Evolutionary conservation across 1,284 basidiomycete genomes (phyloP).

Genomic region (Leccinum pachyderme): DNA sequence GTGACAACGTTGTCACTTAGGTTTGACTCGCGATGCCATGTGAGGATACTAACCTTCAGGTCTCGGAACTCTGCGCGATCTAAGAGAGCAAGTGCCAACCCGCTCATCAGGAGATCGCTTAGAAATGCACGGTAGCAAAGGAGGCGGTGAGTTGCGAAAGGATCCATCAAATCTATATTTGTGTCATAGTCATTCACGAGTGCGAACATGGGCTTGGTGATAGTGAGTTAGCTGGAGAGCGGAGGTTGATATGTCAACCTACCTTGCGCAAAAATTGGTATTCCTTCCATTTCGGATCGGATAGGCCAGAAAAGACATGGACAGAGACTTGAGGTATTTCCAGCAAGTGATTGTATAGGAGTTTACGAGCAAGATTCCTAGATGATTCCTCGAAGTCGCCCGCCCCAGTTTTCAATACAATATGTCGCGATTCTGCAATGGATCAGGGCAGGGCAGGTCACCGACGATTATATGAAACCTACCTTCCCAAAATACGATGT

Average conservation of each 20-base stretch:
- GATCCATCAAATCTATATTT: constrained; percentile 13
- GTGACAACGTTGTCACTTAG: background rate
- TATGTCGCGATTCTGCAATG: constrained; percentile 41
- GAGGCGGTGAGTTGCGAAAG: constrained; percentile 31
- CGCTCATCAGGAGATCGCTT: constrained; percentile 43
- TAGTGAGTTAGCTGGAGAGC: constrained; percentile 2
- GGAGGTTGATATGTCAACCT: background rate
- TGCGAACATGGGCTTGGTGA: constrained; percentile 61
- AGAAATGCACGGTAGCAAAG: constrained; percentile 52
- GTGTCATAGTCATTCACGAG: constrained; percentile 54
- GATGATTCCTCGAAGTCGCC: constrained; percentile 41
- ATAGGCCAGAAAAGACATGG: constrained; percentile 42
- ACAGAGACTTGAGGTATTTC: constrained; percentile 40
- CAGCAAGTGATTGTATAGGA: constrained; percentile 51
- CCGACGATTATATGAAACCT: constrained; percentile 10
- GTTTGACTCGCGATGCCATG: background rate
- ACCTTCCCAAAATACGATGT: constrained; percentile 65
- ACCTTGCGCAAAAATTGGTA: constrained; percentile 47
- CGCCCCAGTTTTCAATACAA: constrained; percentile 39
- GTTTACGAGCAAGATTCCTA: constrained; percentile 47
- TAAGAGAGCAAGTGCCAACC: constrained; percentile 52
- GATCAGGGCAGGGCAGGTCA: constrained; percentile 1
- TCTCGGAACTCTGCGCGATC: constrained; percentile 56
- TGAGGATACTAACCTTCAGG: constrained; percentile 47
- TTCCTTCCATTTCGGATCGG: constrained; percentile 48